Evolutionary conservation across 169 alveolate genomes (phyloP).

Genomic region (Hepatocystis sp.): DNA sequence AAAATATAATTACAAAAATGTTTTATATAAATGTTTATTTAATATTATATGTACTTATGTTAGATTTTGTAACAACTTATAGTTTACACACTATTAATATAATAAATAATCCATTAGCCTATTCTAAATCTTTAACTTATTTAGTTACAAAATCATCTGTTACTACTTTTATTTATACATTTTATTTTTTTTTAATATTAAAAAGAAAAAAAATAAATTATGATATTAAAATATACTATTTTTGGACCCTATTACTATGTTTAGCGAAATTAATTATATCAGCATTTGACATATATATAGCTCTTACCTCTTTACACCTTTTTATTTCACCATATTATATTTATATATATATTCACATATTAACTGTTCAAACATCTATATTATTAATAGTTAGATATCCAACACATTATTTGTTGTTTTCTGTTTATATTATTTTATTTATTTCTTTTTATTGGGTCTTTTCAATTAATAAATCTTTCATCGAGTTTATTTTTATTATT

Average conservation of each 20-base stretch:
- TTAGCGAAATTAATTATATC: slow-evolving; percentile 27
- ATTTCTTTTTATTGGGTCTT: slow-evolving; percentile 46
- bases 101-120: slow-evolving; percentile 5
- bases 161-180: slow-evolving; percentile 13
- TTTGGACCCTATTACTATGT: slow-evolving; percentile 72
- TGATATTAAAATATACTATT: slow-evolving; percentile 67
- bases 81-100: slow-evolving; percentile 24
- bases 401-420: slow-evolving; percentile 54
- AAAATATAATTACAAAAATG: slow-evolving; percentile 43
- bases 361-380: slow-evolving; percentile 48
- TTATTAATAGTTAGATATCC: slow-evolving; percentile 68
- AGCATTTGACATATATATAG: slow-evolving; percentile 33
- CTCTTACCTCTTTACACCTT: slow-evolving; percentile 45
- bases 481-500: slow-evolving; percentile 63
- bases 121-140: slow-evolving; percentile 12
- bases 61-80: slow-evolving; percentile 54
- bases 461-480: slow-evolving; percentile 38
- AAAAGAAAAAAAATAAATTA: slow-evolving; percentile 23
- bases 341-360: slow-evolving; percentile 57
- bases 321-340: slow-evolving; percentile 46
- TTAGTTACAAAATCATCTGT: slow-evolving; percentile 11
- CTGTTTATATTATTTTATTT: slow-evolving; percentile 20
- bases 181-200: slow-evolving; percentile 17
- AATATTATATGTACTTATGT: slow-evolving; percentile 26
- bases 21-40: slow-evolving; percentile 31